Evolutionary conservation across 2,329 filamentous ascomycete species (phyloP).

Genomic region (Neoascochyta sp.): DNA sequence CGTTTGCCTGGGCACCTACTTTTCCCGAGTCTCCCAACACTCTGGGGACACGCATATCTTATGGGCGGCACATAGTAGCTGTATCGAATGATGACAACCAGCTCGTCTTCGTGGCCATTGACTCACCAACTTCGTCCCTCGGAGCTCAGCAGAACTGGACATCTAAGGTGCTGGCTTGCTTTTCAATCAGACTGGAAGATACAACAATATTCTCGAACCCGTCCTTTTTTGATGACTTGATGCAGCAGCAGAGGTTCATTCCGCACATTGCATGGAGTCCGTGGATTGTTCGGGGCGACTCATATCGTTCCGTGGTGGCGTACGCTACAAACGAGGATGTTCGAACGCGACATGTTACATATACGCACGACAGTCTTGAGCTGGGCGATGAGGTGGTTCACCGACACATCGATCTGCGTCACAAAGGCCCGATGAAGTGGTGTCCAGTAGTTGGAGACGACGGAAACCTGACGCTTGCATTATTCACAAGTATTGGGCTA

Average conservation of each 20-base stretch:
- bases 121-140: conserved; percentile 38
- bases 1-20: conserved; percentile 43
- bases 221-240: conserved; percentile 27
- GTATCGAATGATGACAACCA: conserved; percentile 44
- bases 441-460: conserved; percentile 14
- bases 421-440: conserved; percentile 31
- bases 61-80: conserved; percentile 34
- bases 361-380: conserved; percentile 10
- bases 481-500: conserved; percentile 31
- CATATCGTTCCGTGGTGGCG: conserved; percentile 30
- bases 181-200: conserved; percentile 14
- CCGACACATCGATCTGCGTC: conserved; percentile 16
- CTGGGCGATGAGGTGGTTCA: conserved; percentile 25
- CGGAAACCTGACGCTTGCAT: conserved; percentile 22
- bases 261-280: conserved; percentile 42
- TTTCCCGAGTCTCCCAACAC: conserved; percentile 11
- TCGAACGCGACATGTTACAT: conserved; percentile 20
- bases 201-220: conserved; percentile 12
- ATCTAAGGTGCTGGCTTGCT: conserved; percentile 24
- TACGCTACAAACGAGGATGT: conserved; percentile 37
- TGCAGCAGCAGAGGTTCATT: conserved; percentile 32
- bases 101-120: conserved; percentile 36
- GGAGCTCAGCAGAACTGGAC: conserved; percentile 24
- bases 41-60: conserved; percentile 25
- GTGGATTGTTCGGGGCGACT: conserved; percentile 23